These are phyloP conservation scores for Phoma sp. DNA, from an alignment of 2,329 filamentous ascomycete genomes.

Conservation along the genomic window DNA sequence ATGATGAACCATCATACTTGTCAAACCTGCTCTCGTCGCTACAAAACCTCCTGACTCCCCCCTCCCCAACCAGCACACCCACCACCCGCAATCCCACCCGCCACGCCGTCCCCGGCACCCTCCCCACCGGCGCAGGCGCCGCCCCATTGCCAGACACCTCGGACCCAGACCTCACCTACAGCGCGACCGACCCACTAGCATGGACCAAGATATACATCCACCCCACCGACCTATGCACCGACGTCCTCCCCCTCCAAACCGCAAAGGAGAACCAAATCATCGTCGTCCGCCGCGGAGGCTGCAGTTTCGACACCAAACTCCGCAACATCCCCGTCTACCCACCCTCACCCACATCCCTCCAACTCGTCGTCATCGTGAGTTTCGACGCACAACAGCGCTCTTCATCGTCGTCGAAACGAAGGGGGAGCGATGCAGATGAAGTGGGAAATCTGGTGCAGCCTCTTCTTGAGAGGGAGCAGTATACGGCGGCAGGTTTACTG, in stretches of 20 bases:
- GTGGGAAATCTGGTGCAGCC: constrained; percentile 64
- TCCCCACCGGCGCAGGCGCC: constrained; percentile 68
- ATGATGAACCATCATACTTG: constrained; percentile 41
- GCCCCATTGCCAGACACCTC: constrained; percentile 72
- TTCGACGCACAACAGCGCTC: constrained; percentile 46
- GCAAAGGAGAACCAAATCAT: constrained; percentile 74
- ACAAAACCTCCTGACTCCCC: constrained; percentile 43
- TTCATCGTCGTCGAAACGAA: not conserved
- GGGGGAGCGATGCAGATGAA: not conserved
- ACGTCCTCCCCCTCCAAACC: constrained; percentile 60
- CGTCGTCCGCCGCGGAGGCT: constrained; percentile 81
- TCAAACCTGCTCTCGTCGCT: constrained; percentile 46
- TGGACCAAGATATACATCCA: constrained; percentile 77
- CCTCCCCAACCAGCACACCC: constrained; percentile 25
- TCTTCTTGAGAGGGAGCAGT: constrained; percentile 76
- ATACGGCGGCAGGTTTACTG: constrained; percentile 72
- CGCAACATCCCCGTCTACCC: constrained; percentile 82
- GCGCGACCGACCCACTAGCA: constrained; percentile 57
- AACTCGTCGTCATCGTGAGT: constrained; percentile 81
- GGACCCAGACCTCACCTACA: constrained; percentile 46
- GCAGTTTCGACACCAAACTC: constrained; percentile 84
- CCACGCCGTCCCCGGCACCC: constrained; percentile 55
- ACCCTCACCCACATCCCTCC: constrained; percentile 67
- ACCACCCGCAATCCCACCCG: constrained; percentile 25
- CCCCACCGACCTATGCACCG: constrained; percentile 70